Conservation (phyloP, 139 green algal species). For the Monoraphidium neglectum region DNA sequence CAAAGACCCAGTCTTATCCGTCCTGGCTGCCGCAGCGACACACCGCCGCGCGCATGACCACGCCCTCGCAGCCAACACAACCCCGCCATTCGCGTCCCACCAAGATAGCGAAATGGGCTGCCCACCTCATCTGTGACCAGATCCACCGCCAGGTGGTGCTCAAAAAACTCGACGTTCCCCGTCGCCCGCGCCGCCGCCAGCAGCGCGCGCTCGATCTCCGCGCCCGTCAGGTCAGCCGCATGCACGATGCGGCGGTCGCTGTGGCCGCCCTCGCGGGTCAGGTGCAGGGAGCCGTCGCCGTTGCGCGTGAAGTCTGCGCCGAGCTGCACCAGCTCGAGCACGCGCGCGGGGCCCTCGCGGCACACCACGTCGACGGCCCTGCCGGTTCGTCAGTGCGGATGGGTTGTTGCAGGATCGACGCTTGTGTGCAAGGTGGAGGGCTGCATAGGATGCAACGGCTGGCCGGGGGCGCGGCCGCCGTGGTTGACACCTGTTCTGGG, state of each 20-base stretch:
- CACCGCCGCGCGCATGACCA: too few species aligned
- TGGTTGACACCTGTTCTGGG: too few species aligned
- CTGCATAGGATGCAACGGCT: too few species aligned
- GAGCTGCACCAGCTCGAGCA: slow-evolving; percentile 89
- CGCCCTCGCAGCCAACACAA: too few species aligned
- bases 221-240: slow-evolving; percentile 91
- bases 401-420: too few species aligned
- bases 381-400: neutral
- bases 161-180: slow-evolving; percentile 84
- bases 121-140: slow-evolving; percentile 65
- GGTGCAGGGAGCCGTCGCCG: slow-evolving; percentile 81
- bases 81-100: too few species aligned
- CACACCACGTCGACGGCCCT: slow-evolving; percentile 94
- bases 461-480: too few species aligned
- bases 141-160: slow-evolving; percentile 78
- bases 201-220: slow-evolving; percentile 94
- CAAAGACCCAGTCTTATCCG: too few species aligned
- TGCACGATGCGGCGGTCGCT: slow-evolving; percentile 93
- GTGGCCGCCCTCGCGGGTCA: slow-evolving; percentile 96
- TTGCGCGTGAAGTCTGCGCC: slow-evolving; percentile 89
- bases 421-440: too few species aligned
- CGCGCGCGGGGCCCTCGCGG: slow-evolving; percentile 84
- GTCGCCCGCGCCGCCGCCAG: slow-evolving; percentile 62
- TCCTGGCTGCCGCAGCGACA: too few species aligned
- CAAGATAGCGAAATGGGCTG: too few species aligned